phyloP scores from a whole-genome alignment of 768 basidiomycete species.

The Boletus sp. region DNA sequence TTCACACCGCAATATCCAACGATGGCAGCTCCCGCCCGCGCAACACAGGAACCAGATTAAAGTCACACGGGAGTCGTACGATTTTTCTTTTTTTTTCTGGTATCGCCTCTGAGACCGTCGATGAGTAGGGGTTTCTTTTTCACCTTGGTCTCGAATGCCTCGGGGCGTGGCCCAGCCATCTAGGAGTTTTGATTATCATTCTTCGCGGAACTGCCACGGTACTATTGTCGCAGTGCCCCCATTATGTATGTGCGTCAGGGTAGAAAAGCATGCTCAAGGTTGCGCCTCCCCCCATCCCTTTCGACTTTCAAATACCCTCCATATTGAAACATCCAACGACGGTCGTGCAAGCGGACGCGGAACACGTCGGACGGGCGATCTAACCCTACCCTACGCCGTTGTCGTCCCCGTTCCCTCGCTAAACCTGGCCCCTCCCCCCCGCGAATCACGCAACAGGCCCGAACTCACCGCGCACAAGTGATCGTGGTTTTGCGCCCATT shows the following conservation, averaged over 20 bases:
- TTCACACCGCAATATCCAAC: constrained; percentile 3
- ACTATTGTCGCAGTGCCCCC: neutral
- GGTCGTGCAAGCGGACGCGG: neutral
- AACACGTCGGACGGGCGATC: neutral
- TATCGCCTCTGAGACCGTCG: neutral
- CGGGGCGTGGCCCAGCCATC: neutral
- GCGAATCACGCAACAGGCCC: neutral
- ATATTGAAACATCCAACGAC: neutral
- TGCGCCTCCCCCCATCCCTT: neutral
- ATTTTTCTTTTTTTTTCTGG: neutral
- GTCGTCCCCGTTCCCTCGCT: neutral
- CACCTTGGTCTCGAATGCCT: neutral
- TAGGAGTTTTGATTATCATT: neutral
- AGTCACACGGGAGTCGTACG: neutral
- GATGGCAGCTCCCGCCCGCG: neutral
- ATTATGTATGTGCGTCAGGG: neutral
- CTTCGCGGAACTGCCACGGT: neutral
- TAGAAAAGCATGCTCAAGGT: neutral
- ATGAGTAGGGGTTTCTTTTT: neutral
- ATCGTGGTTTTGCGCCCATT: neutral
- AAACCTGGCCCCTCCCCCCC: neutral
- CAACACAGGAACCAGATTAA: neutral
- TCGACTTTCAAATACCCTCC: neutral
- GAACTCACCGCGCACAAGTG: neutral
- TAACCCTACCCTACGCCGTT: neutral